Evolutionary conservation across 305 asterid genomes (phyloP).

Genomic region (Fraxinus sp.): DNA sequence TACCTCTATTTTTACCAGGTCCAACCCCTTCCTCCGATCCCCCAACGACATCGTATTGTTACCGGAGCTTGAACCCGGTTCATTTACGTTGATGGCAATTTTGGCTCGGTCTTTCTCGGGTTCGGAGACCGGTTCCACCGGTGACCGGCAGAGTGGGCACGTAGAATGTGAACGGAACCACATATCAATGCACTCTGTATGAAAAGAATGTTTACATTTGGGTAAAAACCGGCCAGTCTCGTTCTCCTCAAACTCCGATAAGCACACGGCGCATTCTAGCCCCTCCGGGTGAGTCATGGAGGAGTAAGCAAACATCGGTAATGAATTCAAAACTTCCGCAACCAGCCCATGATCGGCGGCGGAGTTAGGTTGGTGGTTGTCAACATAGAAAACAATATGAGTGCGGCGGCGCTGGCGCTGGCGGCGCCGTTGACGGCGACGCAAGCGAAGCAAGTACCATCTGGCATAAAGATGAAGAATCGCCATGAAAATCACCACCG

Average conservation of each 20-base stretch:
- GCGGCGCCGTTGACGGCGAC: constrained; percentile 61
- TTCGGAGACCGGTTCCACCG: constrained; percentile 45
- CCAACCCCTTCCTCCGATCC: constrained; percentile 51
- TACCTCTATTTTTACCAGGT: constrained; percentile 51
- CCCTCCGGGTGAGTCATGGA: constrained; percentile 31
- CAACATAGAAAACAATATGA: constrained; percentile 54
- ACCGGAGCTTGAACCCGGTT: constrained; percentile 41
- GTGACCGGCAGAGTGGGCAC: constrained; percentile 82
- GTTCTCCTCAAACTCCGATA: constrained; percentile 62
- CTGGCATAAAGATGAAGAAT: constrained; percentile 64
- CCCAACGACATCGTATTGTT: constrained; percentile 27
- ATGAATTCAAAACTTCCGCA: constrained; percentile 47
- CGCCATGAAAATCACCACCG: constrained; percentile 60
- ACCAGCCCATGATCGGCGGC: constrained; percentile 53
- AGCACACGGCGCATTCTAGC: constrained; percentile 71
- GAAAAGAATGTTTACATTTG: constrained; percentile 64
- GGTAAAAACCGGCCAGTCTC: constrained; percentile 62
- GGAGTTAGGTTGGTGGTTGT: constrained; percentile 25
- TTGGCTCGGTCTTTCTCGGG: constrained; percentile 14
- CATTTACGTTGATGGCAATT: constrained; percentile 5
- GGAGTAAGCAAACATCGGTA: constrained; percentile 49
- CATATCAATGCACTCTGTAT: constrained; percentile 70
- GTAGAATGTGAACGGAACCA: constrained; percentile 81
- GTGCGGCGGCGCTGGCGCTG: constrained; percentile 50
- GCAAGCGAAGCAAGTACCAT: constrained; percentile 57